Percentiles rank a stretch among this genome's conserved stretches.
Evolutionary conservation across 2,329 filamentous ascomycete genomes (phyloP).

Genomic region (Coniochaeta ligniaria): DNA sequence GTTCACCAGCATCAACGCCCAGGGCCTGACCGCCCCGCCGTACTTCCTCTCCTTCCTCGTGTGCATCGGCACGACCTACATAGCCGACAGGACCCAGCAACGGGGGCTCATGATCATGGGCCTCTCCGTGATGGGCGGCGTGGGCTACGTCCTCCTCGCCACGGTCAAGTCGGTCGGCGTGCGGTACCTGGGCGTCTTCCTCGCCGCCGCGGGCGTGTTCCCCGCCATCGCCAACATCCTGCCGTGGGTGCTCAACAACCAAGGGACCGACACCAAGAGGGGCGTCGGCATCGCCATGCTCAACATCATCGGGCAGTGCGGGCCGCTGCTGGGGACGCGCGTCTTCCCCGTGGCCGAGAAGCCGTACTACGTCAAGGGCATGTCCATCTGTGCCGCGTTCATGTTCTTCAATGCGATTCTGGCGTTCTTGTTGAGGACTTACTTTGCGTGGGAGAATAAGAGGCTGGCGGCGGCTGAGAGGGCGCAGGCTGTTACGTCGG

Average conservation of each 20-base stretch:
- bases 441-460: conserved; percentile 25
- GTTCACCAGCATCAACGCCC: conserved; percentile 57
- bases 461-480: conserved; percentile 21
- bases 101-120: conserved; percentile 52
- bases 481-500: conserved; percentile 3
- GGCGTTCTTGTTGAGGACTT: conserved; percentile 21
- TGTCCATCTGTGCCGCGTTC: conserved; percentile 29
- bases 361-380: conserved; percentile 31
- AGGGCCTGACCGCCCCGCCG: conserved; percentile 65
- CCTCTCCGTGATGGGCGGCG: conserved; percentile 48
- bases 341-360: conserved; percentile 43
- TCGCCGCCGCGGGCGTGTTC: conserved; percentile 44
- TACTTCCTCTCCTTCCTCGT: conserved; percentile 61
- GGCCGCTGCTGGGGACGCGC: conserved; percentile 56
- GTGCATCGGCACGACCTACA: conserved; percentile 52
- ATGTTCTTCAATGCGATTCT: conserved; percentile 33
- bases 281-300: conserved; percentile 57
- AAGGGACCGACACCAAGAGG: conserved; percentile 58
- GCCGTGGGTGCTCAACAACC: conserved; percentile 65
- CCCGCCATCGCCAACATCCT: conserved; percentile 61
- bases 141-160: conserved; percentile 60
- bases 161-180: conserved; percentile 35
- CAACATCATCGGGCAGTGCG: conserved; percentile 56
- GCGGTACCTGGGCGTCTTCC: conserved; percentile 39
- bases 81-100: conserved; percentile 60